Percentiles rank a stretch among this genome's conserved stretches.
Evolutionary conservation across 306 rosid genomes (phyloP).

Genomic region (Gleditsia sinensis): DNA sequence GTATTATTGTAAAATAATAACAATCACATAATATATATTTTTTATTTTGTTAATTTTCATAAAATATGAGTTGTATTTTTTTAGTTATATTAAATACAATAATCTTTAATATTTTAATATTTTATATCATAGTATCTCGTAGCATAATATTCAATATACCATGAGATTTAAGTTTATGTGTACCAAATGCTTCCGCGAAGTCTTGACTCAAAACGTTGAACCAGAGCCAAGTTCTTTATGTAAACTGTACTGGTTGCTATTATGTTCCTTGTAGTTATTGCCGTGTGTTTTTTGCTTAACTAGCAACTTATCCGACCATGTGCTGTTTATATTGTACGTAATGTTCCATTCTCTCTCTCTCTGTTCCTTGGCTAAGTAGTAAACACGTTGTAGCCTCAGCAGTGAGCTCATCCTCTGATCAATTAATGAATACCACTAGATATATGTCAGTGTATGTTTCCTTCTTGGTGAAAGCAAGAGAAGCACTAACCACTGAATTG

Average conservation of each 20-base stretch:
- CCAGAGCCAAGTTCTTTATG: background rate
- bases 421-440: background rate
- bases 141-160: no score
- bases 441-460: background rate
- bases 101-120: no score
- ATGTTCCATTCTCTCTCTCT: background rate
- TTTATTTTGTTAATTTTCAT: no score
- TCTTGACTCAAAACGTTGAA: no score
- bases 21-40: no score
- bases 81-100: no score
- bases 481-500: background rate
- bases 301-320: background rate
- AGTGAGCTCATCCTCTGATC: background rate
- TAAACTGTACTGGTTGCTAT: background rate
- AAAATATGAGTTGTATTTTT: no score
- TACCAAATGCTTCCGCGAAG: no score
- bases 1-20: no score
- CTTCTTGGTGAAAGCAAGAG: background rate
- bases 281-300: background rate
- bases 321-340: background rate
- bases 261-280: slow-evolving; percentile 1
- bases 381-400: slow-evolving; percentile 1
- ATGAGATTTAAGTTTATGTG: no score
- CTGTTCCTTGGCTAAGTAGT: background rate
- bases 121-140: no score